Evolutionary conservation across 306 rosid genomes (phyloP).

Genomic region (Luffa acutangula): DNA sequence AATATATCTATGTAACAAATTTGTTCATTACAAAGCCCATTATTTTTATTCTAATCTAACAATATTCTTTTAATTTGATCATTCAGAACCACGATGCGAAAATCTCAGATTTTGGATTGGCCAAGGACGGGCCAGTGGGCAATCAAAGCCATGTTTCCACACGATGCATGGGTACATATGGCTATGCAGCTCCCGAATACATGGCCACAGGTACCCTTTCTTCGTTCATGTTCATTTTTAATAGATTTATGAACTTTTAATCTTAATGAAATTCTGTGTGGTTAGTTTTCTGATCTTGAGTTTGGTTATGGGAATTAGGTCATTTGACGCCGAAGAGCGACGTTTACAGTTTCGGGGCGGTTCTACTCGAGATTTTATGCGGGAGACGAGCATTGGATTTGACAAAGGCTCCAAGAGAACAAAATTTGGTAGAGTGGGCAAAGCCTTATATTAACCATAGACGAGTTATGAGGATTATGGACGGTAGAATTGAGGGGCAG

Average conservation of each 20-base stretch:
- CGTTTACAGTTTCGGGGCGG: slow-evolving; percentile 90
- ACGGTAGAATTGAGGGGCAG: slow-evolving; percentile 64
- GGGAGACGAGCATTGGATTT: slow-evolving; percentile 65
- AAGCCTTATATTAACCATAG: slow-evolving; percentile 66
- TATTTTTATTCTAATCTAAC: not conserved
- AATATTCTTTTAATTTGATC: not conserved
- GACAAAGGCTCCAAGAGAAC: slow-evolving; percentile 58
- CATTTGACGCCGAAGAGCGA: slow-evolving; percentile 80
- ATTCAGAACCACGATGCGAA: slow-evolving; percentile 57
- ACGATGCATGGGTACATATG: slow-evolving; percentile 86
- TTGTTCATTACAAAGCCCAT: not conserved
- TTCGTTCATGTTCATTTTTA: too few relatives aligned
- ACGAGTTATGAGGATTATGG: slow-evolving; percentile 59
- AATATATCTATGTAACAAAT: not conserved
- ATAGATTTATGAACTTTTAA: not conserved
- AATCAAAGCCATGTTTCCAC: slow-evolving; percentile 84
- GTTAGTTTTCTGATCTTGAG: not conserved
- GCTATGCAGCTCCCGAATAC: slow-evolving; percentile 95
- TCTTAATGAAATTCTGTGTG: not conserved
- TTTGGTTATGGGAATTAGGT: slow-evolving; percentile 34
- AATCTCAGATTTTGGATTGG: slow-evolving; percentile 92
- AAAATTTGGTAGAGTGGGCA: slow-evolving; percentile 73
- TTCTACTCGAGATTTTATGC: slow-evolving; percentile 68
- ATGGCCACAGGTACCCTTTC: slow-evolving; percentile 65
- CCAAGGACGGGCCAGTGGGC: slow-evolving; percentile 85